Evolutionary conservation across 73 alveolate species (phyloP).

Genomic region (Vitrella brassicaformis): DNA sequence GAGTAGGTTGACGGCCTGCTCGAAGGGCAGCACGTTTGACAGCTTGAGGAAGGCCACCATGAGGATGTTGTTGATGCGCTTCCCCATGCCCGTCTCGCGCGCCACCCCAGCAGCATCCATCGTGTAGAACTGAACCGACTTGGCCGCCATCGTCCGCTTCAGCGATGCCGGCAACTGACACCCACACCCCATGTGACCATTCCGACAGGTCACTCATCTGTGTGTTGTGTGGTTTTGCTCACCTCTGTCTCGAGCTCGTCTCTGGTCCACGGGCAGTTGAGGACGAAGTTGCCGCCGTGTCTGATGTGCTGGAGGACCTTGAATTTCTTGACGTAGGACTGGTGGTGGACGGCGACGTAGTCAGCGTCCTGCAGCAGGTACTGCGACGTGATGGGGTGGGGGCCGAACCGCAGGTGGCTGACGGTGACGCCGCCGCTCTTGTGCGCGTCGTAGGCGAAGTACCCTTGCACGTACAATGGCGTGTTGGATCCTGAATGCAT

Average conservation of each 20-base stretch:
- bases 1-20: constrained; percentile 1
- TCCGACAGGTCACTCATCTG: too few species aligned
- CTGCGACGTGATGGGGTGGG: constrained; percentile 26
- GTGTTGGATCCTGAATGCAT: background rate
- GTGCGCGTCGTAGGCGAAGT: constrained; percentile 18
- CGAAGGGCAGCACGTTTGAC: constrained; percentile 22
- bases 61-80: constrained; percentile 33
- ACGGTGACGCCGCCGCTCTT: constrained; percentile 36
- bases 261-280: constrained; percentile 24
- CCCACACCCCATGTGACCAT: too few species aligned
- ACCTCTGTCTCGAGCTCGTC: too few species aligned
- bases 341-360: constrained; percentile 25
- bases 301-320: constrained; percentile 1
- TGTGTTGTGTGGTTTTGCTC: too few species aligned
- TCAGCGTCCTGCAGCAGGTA: constrained; percentile 16
- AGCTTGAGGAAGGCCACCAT: constrained; percentile 29
- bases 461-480: constrained; percentile 1
- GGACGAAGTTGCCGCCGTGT: constrained; percentile 29
- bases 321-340: constrained; percentile 2
- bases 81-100: constrained; percentile 22
- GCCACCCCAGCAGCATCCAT: constrained; percentile 29
- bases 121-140: constrained; percentile 11
- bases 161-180: background rate
- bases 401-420: constrained; percentile 32
- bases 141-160: background rate